A percentile compares a stretch with the other conserved stretches of the same genome.
phyloP scores from a whole-genome alignment of 139 green algal genomes.

The Volvox reticuliferus region DNA sequence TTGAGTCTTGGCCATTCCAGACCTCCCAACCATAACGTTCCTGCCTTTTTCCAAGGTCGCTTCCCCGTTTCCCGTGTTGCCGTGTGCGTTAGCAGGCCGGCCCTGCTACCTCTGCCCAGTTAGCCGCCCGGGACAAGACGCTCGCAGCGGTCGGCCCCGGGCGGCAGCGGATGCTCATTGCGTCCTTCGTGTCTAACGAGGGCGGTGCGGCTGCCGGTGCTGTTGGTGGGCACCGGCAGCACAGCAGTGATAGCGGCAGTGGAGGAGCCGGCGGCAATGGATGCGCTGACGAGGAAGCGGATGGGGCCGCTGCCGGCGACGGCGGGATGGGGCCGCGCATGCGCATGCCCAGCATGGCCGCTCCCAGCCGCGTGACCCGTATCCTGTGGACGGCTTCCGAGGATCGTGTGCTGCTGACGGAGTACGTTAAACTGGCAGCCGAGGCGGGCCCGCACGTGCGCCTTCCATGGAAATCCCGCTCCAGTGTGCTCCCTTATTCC shows the following conservation, averaged over 20 bases:
- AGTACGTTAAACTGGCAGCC: constrained; percentile 10
- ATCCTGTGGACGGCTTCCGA: constrained; percentile 25
- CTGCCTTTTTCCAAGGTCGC: background rate
- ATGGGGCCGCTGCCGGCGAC: background rate
- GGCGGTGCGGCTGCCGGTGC: background rate
- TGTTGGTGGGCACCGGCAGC: background rate
- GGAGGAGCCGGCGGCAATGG: background rate
- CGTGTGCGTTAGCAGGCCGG: background rate
- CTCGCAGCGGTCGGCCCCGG: background rate
- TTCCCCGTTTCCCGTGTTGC: background rate
- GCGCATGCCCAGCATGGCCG: background rate
- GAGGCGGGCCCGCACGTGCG: background rate
- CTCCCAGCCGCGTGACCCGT: constrained; percentile 1
- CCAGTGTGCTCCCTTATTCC: constrained; percentile 2
- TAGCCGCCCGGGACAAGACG: background rate
- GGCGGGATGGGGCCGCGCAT: background rate
- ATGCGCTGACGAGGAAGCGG: background rate
- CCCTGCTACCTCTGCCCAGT: background rate
- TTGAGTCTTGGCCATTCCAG: too few relatives aligned
- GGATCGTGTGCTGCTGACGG: constrained; percentile 15
- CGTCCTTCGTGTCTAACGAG: background rate
- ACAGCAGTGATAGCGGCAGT: background rate
- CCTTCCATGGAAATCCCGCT: background rate
- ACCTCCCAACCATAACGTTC: too few relatives aligned
- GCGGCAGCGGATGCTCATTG: background rate